Evolutionary conservation across 352 stramenopile genomes (phyloP), one percentile per base, ranked within the genome.

Genomic region (Halophytophthora batemanensis): DNA sequence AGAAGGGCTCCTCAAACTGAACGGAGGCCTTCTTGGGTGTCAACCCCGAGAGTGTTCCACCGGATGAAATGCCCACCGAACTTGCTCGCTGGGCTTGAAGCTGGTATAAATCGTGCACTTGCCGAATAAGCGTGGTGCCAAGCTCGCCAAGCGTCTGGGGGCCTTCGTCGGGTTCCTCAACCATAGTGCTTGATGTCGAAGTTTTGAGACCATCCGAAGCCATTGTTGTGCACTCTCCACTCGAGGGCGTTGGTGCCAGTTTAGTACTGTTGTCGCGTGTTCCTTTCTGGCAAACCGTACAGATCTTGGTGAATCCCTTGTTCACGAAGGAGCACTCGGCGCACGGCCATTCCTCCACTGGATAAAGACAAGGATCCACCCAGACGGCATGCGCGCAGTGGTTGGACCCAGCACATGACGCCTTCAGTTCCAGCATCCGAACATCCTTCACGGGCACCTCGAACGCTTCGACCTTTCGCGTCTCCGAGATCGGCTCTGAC

Each of bases 1-100:
- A 86, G 55, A 88, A 95, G 0, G 84, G 77, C 34, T 90, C 78
- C 55, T 95, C 82, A 56, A 95, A 93, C 10, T 58, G 58, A 44
- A 74, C 38, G 23, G 5, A 37, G 12, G 31, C 34, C 31, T 61
- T 68, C n/a, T 44, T 21, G 21, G 29, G 34, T 7, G 37, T 35
- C 39, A 50, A 25, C 3, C 19, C 35, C 22, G 33, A 33, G 11
- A 34, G 40, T 6, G 10, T 31, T 31, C 8, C 25, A 8, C 25
- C 25, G 8, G 25, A 3, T 7, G 11, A 8, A 45, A 14, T 14
- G 12, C n/a, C 40, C 19, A 34, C 14, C 19, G 23, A 17, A 34
- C 7, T 51, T 15, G 50, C 34, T n/a, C 22, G 14, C 13, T 58
- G 45, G 19, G 55, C 52, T 15, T 54, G 38, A 38, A 66, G 17